Evolutionary conservation across 768 basidiomycete species (phyloP).

Genomic region (Naematelia encephala): DNA sequence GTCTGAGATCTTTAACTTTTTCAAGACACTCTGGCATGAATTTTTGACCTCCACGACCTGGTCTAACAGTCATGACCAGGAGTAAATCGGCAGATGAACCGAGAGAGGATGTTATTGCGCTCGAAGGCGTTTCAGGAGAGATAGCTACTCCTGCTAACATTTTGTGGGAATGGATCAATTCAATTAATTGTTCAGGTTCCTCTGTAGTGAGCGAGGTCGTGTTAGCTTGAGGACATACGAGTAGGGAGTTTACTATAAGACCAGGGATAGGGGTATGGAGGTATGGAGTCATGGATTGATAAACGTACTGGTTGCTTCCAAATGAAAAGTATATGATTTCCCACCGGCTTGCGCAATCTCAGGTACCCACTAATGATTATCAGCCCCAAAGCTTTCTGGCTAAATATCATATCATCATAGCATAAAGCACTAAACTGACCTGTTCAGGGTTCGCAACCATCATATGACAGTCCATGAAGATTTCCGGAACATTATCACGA

Average conservation of each 20-base stretch:
- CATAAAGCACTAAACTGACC: constrained; percentile 60
- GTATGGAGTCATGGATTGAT: not conserved
- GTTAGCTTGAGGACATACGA: too few relatives aligned
- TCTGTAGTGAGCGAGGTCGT: constrained; percentile 13
- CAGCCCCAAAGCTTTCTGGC: too few relatives aligned
- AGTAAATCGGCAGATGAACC: constrained; percentile 86
- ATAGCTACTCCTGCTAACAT: constrained; percentile 97
- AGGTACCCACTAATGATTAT: constrained; percentile 97
- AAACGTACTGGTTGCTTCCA: constrained; percentile 79
- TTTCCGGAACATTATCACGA: constrained; percentile 78
- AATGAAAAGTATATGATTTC: constrained; percentile 90
- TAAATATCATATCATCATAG: too few relatives aligned
- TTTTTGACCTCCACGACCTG: constrained; percentile 93
- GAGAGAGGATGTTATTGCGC: constrained; percentile 79
- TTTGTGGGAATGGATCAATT: constrained; percentile 69
- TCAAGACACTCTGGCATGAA: constrained; percentile 88
- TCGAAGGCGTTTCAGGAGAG: constrained; percentile 87
- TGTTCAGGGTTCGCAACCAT: constrained; percentile 94
- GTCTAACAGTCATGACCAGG: constrained; percentile 97
- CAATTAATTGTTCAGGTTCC: constrained; percentile 62
- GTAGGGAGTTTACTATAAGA: too few relatives aligned
- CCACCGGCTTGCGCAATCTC: constrained; percentile 96
- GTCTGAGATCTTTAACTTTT: constrained; percentile 85
- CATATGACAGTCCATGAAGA: constrained; percentile 99
- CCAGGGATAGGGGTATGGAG: not conserved